Evolutionary conservation across 805 yeast species (phyloP).

Genomic region (Scheffersomyces ergatensis): DNA sequence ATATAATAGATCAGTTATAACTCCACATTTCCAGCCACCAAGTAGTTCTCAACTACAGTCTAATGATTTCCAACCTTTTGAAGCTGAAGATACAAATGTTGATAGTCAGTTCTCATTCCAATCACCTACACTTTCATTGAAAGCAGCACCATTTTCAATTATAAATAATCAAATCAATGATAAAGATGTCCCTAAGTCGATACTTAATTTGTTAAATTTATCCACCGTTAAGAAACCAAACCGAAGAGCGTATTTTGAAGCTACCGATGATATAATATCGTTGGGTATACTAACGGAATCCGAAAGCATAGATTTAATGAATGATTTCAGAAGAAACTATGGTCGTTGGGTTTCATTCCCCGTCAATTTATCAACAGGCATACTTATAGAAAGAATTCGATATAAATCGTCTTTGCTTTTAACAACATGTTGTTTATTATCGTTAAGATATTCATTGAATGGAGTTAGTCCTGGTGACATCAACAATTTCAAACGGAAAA

Average conservation of each 20-base stretch:
- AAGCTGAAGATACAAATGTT: not conserved
- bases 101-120: conserved; percentile 1
- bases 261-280: conserved; percentile 46
- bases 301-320: conserved; percentile 51
- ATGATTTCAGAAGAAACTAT: conserved; percentile 61
- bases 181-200: conserved; percentile 30
- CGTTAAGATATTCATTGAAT: conserved; percentile 49
- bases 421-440: conserved; percentile 62
- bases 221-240: conserved; percentile 4
- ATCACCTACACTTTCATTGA: conserved; percentile 19
- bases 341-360: conserved; percentile 82
- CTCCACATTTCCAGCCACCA: not conserved
- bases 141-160: conserved; percentile 44
- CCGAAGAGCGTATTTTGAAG: not conserved
- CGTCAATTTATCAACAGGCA: conserved; percentile 43
- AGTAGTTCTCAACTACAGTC: not conserved
- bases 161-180: conserved; percentile 27
- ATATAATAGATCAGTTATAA: not conserved
- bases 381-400: conserved; percentile 48
- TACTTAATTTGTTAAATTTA: conserved; percentile 25
- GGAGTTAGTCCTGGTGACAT: conserved; percentile 23
- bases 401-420: conserved; percentile 59
- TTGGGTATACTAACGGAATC: conserved; percentile 46
- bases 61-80: not conserved
- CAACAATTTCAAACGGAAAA: conserved; percentile 16